A percentile compares a stretch with the other conserved stretches of the same genome.
phyloP scores from a whole-genome alignment of 2,329 filamentous ascomycete genomes.

The Chaetomium sp. region DNA sequence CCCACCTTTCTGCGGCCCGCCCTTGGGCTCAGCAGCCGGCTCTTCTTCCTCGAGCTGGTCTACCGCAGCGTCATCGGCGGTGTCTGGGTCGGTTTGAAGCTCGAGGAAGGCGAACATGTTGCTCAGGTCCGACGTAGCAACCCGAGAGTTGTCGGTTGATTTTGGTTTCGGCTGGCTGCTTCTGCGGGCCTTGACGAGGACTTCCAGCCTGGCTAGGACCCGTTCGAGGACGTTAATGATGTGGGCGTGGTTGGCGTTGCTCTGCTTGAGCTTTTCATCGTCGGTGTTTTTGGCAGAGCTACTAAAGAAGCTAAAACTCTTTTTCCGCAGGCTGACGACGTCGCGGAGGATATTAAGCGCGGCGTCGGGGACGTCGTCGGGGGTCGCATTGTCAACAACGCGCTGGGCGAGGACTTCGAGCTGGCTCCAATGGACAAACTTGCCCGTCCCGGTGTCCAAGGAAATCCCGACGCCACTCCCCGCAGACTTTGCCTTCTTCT shows the following conservation, averaged over 20 bases:
- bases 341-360: conserved; percentile 37
- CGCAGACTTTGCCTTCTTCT: conserved; percentile 23
- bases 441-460: neutral
- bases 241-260: conserved; percentile 35
- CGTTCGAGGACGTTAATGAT: conserved; percentile 38
- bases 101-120: conserved; percentile 38
- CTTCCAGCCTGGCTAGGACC: conserved; percentile 35
- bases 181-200: conserved; percentile 21
- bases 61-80: conserved; percentile 15
- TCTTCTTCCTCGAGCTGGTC: neutral
- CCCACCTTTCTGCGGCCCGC: conserved; percentile 10
- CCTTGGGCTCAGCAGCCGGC: neutral
- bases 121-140: conserved; percentile 31
- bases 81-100: conserved; percentile 30
- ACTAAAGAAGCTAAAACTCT: conserved; percentile 36
- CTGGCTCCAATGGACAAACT: conserved; percentile 29
- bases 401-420: conserved; percentile 33
- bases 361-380: conserved; percentile 35
- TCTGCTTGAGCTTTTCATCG: conserved; percentile 31
- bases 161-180: conserved; percentile 13
- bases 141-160: conserved; percentile 10
- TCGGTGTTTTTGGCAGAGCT: conserved; percentile 26
- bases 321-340: conserved; percentile 38
- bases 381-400: conserved; percentile 31
- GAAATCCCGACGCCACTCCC: neutral